Conservation (phyloP, 163 green algal genomes). For the Prototheca cutis region DNA sequence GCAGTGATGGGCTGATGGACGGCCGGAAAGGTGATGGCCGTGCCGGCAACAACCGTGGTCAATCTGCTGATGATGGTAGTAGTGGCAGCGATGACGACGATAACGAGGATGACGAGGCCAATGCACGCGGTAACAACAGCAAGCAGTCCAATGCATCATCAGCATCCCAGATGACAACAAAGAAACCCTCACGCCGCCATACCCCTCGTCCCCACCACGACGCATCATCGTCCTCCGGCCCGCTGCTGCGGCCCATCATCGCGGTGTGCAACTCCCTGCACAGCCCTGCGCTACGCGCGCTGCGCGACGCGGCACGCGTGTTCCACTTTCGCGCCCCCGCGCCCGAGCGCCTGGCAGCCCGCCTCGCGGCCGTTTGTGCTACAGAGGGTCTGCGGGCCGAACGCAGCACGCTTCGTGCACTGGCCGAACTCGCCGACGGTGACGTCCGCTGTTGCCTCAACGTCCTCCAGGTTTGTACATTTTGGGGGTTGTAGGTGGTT, state of each 20-base stretch:
- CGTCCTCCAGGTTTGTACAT: conserved; percentile 93
- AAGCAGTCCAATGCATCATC: too few species aligned
- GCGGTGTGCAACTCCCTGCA: conserved; percentile 95
- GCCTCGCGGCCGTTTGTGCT: conserved; percentile 37
- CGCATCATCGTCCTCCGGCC: conserved; percentile 1
- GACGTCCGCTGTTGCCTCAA: conserved; percentile 91
- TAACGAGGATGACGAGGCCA: neutral
- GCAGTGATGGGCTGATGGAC: neutral
- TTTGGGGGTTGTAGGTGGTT: too few species aligned
- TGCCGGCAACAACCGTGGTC: too few species aligned
- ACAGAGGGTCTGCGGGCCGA: conserved; percentile 33
- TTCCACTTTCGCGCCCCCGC: conserved; percentile 53
- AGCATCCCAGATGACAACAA: too few species aligned
- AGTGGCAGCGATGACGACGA: neutral
- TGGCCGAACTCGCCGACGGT: conserved; percentile 63
- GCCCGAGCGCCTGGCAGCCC: conserved; percentile 41
- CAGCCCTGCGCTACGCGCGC: conserved; percentile 68
- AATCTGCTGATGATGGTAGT: too few species aligned
- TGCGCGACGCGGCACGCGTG: conserved; percentile 68
- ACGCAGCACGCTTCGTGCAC: conserved; percentile 47
- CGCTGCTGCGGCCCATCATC: conserved; percentile 76
- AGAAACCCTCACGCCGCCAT: too few species aligned
- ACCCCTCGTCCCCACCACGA: too few species aligned
- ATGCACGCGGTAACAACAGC: too few species aligned
- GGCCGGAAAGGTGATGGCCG: too few species aligned